Percentiles rank a stretch among this genome's conserved stretches.
Evolutionary conservation across 768 basidiomycete species (phyloP).

Genomic region (Podaxis sp.): DNA sequence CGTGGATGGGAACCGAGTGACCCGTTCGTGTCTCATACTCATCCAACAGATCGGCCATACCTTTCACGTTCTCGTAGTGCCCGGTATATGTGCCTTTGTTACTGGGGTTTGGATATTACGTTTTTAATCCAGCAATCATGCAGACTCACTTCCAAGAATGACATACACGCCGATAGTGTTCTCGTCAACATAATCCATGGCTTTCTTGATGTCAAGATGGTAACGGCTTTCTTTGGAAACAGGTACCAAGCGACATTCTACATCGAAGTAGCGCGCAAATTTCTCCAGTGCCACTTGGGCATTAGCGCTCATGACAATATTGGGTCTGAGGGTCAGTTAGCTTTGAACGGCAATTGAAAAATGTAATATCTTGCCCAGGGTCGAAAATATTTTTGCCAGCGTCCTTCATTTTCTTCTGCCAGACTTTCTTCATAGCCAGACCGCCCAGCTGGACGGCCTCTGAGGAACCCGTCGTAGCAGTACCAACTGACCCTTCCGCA

Average conservation of each 20-base stretch:
- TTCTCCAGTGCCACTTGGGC: constrained; percentile 72
- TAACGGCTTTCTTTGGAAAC: constrained; percentile 48
- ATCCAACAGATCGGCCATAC: constrained; percentile 73
- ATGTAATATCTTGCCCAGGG: constrained; percentile 47
- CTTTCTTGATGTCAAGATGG: constrained; percentile 55
- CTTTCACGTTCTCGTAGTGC: constrained; percentile 76
- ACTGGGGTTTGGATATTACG: constrained; percentile 42
- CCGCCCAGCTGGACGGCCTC: constrained; percentile 77
- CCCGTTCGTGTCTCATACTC: constrained; percentile 61
- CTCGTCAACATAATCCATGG: constrained; percentile 66
- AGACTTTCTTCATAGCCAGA: constrained; percentile 68
- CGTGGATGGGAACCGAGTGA: constrained; percentile 60
- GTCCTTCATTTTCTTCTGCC: constrained; percentile 64
- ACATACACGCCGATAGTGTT: constrained; percentile 71
- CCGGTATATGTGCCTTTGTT: constrained; percentile 56
- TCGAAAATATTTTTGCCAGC: constrained; percentile 70
- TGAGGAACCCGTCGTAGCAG: constrained; percentile 66
- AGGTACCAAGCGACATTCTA: constrained; percentile 55
- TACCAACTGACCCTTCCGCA: constrained; percentile 58
- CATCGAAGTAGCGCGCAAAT: constrained; percentile 68
- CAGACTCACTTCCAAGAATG: constrained; percentile 35
- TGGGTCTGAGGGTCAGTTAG: constrained; percentile 37
- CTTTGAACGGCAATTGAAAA: neutral
- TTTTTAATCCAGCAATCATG: constrained; percentile 26
- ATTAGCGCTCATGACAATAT: constrained; percentile 66